Conservation (phyloP, 805 yeast genomes). For the Debaryomyces maramus region DNA sequence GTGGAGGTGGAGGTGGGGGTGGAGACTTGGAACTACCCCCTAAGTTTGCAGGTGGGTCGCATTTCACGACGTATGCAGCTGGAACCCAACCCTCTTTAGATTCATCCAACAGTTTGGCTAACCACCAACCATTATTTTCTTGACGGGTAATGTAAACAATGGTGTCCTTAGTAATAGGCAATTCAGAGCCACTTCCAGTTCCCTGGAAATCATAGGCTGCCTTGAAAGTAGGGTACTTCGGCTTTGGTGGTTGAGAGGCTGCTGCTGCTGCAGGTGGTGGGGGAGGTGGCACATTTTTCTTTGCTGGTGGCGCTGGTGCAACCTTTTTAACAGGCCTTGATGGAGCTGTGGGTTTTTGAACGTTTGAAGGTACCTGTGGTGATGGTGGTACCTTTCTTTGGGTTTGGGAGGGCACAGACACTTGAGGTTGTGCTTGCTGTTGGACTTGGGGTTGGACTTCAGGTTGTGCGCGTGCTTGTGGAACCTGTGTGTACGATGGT, state of each 20-base stretch:
- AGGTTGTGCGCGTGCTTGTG: slow-evolving; percentile 20
- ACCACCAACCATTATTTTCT: slow-evolving; percentile 91
- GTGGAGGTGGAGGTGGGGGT: slow-evolving; percentile 37
- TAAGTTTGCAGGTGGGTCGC: slow-evolving; percentile 45
- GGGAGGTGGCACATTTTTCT: slow-evolving; percentile 28
- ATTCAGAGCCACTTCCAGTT: slow-evolving; percentile 67
- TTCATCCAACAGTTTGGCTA: slow-evolving; percentile 77
- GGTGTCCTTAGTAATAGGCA: slow-evolving; percentile 76
- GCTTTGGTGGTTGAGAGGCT: slow-evolving; percentile 54
- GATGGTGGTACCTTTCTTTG: slow-evolving; percentile 4
- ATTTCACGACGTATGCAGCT: slow-evolving; percentile 76
- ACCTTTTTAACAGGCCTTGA: slow-evolving; percentile 30
- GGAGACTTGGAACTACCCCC: slow-evolving; percentile 23
- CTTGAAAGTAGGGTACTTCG: slow-evolving; percentile 73
- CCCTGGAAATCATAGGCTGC: slow-evolving; percentile 91
- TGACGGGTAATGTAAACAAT: slow-evolving; percentile 69
- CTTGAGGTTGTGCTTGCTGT: slow-evolving; percentile 18
- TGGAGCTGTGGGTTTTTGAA: slow-evolving; percentile 21
- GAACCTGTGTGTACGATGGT: slow-evolving; percentile 1
- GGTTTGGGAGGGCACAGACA: slow-evolving; percentile 14
- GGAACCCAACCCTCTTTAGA: slow-evolving; percentile 96
- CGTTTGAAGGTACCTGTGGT: slow-evolving; percentile 9
- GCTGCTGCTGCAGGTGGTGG: slow-evolving; percentile 56
- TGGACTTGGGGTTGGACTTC: slow-evolving; percentile 14
- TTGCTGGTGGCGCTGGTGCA: slow-evolving; percentile 66